These are phyloP conservation scores for Torulaspora gathmanii DNA, from an alignment of 805 yeast genomes.

Conservation along the genomic window DNA sequence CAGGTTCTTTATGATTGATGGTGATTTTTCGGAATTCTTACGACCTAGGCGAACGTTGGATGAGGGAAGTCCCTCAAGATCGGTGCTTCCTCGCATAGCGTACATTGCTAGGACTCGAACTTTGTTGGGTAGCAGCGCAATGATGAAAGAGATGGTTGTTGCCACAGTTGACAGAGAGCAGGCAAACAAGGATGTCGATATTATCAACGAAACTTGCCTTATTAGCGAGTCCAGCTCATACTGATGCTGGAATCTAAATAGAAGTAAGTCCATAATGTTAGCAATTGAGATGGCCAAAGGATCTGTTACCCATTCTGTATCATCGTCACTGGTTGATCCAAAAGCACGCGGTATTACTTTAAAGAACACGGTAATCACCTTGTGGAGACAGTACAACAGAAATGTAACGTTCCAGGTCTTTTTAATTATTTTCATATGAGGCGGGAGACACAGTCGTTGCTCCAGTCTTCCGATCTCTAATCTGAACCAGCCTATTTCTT, in stretches of 20 bases:
- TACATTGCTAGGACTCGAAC: constrained; percentile 31
- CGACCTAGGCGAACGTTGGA: constrained; percentile 8
- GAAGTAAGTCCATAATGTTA: constrained; percentile 32
- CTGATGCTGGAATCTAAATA: constrained; percentile 32
- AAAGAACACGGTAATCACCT: constrained; percentile 32
- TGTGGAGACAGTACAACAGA: constrained; percentile 38
- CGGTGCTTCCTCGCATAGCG: constrained; percentile 23
- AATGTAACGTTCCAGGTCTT: constrained; percentile 26
- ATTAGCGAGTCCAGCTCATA: constrained; percentile 37
- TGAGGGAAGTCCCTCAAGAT: constrained; percentile 19
- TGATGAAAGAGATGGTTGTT: constrained; percentile 53
- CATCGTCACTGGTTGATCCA: constrained; percentile 9
- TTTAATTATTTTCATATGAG: constrained; percentile 13
- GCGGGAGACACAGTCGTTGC: constrained; percentile 16
- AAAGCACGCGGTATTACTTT: constrained; percentile 24
- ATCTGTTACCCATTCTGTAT: constrained; percentile 29
- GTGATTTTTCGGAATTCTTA: constrained; percentile 10
- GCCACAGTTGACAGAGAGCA: constrained; percentile 63
- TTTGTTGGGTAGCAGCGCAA: constrained; percentile 37
- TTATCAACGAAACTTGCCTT: constrained; percentile 41
- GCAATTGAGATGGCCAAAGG: constrained; percentile 40
- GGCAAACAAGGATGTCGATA: constrained; percentile 56
- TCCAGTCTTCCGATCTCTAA: constrained; percentile 26
- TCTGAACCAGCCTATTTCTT: constrained; percentile 28
- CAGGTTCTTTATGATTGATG: constrained; percentile 40